phyloP scores from a whole-genome alignment of 208 protist genomes.

The Trypanosoma vivax region DNA sequence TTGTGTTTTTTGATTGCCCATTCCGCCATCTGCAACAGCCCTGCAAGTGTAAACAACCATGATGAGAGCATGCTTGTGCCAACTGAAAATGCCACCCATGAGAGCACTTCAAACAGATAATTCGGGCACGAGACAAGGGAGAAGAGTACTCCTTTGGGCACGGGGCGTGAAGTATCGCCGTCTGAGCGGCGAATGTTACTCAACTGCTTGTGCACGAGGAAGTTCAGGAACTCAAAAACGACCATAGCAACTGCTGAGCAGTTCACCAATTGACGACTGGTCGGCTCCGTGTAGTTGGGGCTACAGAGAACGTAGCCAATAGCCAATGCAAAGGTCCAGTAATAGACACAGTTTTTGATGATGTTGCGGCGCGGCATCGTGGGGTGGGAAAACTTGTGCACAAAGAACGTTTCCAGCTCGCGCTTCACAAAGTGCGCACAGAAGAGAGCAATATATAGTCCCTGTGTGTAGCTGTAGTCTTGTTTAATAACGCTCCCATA shows the following conservation, averaged over 20 bases:
- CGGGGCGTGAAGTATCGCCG: conserved; percentile 58
- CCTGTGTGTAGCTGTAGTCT: conserved; percentile 58
- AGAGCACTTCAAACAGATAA: conserved; percentile 93
- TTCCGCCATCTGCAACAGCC: conserved; percentile 78
- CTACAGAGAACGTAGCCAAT: conserved; percentile 88
- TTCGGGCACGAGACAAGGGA: conserved; percentile 92
- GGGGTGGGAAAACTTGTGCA: conserved; percentile 91
- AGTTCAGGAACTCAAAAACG: conserved; percentile 87
- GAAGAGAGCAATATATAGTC: conserved; percentile 80
- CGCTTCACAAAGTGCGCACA: conserved; percentile 91
- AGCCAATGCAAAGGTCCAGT: conserved; percentile 90
- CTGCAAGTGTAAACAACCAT: conserved; percentile 76
- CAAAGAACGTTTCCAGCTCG: conserved; percentile 91
- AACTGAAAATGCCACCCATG: conserved; percentile 89
- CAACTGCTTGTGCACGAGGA: conserved; percentile 86
- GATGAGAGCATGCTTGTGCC: conserved; percentile 77
- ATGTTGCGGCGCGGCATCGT: conserved; percentile 94
- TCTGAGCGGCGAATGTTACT: conserved; percentile 77
- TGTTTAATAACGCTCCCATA: conserved; percentile 35
- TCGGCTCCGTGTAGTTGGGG: conserved; percentile 79
- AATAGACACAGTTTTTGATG: conserved; percentile 94
- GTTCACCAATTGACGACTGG: conserved; percentile 30
- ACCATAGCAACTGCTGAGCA: conserved; percentile 44
- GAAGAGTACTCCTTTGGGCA: conserved; percentile 86
- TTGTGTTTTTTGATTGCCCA: conserved; percentile 87